Conservation (phyloP, 371 early-diverging fungal species). For the Cladochytrium tenue region DNA sequence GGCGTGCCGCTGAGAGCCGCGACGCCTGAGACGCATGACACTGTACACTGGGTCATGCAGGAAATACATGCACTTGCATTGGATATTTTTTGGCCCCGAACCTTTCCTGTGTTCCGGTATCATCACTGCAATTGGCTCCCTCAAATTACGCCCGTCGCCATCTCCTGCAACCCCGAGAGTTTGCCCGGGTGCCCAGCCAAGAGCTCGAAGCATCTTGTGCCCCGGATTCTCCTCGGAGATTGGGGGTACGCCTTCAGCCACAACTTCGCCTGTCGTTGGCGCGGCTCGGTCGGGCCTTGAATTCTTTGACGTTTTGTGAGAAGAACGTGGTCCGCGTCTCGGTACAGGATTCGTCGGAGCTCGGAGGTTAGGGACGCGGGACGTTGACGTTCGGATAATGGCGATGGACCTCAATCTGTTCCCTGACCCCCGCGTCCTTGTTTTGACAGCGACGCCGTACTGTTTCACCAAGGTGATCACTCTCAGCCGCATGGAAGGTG, state of each 20-base stretch:
- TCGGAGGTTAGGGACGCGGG: neutral
- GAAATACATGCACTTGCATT: too few relatives aligned
- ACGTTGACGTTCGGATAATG: neutral
- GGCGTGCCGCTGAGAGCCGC: too few relatives aligned
- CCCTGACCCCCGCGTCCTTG: neutral
- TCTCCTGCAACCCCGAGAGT: constrained; percentile 9
- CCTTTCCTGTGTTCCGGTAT: constrained; percentile 21
- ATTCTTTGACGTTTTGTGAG: constrained; percentile 13
- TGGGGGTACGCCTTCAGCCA: constrained; percentile 64
- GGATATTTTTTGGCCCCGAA: constrained; percentile 26
- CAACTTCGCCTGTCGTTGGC: constrained; percentile 58
- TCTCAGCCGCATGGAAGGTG: too few relatives aligned
- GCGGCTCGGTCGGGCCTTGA: constrained; percentile 17
- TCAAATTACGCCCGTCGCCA: constrained; percentile 1
- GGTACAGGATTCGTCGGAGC: neutral
- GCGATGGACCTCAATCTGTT: neutral
- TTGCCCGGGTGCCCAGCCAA: constrained; percentile 61
- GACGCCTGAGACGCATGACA: too few relatives aligned
- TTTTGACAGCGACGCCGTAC: too few relatives aligned
- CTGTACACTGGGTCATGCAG: too few relatives aligned
- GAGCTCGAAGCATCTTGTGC: constrained; percentile 74
- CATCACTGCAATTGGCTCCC: constrained; percentile 24
- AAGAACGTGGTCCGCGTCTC: neutral
- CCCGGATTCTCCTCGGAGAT: constrained; percentile 72
- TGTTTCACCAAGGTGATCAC: too few relatives aligned